phyloP scores from a whole-genome alignment of 179 eudicot species.

The Corrigiola litoralis region DNA sequence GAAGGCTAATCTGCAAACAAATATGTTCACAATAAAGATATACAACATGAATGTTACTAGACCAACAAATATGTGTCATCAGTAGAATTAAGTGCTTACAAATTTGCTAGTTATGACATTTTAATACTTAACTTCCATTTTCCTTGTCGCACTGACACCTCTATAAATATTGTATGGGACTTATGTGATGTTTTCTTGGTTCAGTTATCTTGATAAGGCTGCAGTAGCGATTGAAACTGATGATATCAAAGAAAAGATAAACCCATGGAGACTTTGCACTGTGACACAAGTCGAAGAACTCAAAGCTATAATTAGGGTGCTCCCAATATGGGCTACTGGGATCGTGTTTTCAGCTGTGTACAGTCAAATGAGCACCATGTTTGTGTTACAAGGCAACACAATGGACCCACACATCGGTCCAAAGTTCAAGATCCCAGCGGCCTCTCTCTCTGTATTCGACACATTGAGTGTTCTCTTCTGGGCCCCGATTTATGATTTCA shows the following conservation, averaged over 20 bases:
- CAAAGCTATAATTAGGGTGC: conserved; percentile 45
- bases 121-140: too few relatives aligned
- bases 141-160: too few relatives aligned
- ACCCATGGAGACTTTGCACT: conserved; percentile 63
- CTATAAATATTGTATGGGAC: neutral
- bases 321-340: conserved; percentile 66
- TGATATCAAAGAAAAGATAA: conserved; percentile 20
- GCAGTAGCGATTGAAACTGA: conserved; percentile 46
- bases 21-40: too few relatives aligned
- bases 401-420: conserved; percentile 58
- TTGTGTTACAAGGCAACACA: conserved; percentile 59
- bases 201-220: conserved; percentile 57
- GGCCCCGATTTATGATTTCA: conserved; percentile 45
- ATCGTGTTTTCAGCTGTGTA: conserved; percentile 59
- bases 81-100: too few relatives aligned
- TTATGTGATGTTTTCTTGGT: neutral
- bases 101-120: too few relatives aligned
- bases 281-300: conserved; percentile 74
- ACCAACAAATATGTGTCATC: too few relatives aligned
- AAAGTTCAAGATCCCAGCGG: conserved; percentile 59
- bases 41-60: too few relatives aligned
- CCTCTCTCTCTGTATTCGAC: conserved; percentile 62
- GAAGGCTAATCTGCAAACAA: too few relatives aligned
- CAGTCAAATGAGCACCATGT: conserved; percentile 73
- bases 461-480: conserved; percentile 65